Base-by-base conservation (phyloP, 257 asterid genomes). In the Solanum paucissectum region DNA sequence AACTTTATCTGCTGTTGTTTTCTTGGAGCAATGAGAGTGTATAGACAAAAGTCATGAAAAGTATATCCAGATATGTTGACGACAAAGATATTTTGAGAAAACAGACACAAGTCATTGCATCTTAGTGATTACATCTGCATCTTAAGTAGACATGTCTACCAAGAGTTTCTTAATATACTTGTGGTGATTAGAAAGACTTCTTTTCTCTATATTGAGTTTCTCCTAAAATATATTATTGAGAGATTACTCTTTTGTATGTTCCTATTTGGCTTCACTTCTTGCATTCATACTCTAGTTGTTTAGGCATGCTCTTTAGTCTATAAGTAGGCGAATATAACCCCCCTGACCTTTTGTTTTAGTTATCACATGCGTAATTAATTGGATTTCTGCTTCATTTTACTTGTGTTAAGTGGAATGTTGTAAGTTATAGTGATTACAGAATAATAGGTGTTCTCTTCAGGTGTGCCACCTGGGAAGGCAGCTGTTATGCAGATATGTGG, bases 401-500 rank as follows among this genome's bases (percentile, higher is more conserved):
- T 68, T 32, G 62, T 29, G 38, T 69, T 66, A 66, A 25, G 14
- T 66, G 73, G 73, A 66, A 25, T 25, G 34, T 66, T 66, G 73
- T 66, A 66, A 66, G 38, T 3, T 1, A 69, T 29, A 29, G 76
- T 14, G 37, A 69, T 0, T 7, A 64, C 2, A 11, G 79, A 73
- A 10, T 44, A 81, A 11, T 81, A 58, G 49, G 87, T 88, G 9
- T 69, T 84, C 40, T 90, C 37, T 88, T 91, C 91, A 96, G 99
- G 99, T 79, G 94, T 90, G 74, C 85, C 97, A 52, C 96, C 96
- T 75, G 95, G 98, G 90, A 94, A 95, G 91, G 96, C 95, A 52
- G 98, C 99, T 69, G 98, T 95, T 81, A 88, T 97, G 95, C 98
- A 97, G 91, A 94, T 97, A 89, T 97, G 98, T 76, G 97, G 94